Conservation (phyloP, 192 early-diverging fungal species). For the Backusella tuberculispora region DNA sequence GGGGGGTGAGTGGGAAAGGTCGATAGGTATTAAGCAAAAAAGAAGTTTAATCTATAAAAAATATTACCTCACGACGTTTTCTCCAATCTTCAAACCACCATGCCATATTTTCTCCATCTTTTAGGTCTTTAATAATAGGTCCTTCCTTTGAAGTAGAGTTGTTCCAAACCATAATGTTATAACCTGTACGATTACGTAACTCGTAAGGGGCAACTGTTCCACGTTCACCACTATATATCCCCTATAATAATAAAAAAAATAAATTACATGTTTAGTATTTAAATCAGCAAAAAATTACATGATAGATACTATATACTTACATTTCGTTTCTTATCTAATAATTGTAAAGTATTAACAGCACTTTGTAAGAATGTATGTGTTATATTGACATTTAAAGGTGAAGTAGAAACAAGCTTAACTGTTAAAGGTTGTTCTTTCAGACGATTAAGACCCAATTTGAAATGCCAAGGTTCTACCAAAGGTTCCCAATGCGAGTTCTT, state of each 20-base stretch:
- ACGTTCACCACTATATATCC: conserved; percentile 34
- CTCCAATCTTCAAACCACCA: conserved; percentile 99
- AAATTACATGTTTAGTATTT: not conserved
- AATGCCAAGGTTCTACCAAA: conserved; percentile 89
- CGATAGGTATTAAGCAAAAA: not conserved
- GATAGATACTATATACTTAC: not conserved
- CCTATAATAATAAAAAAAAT: conserved; percentile 22
- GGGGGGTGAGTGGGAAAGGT: not conserved
- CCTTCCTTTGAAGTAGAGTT: conserved; percentile 64
- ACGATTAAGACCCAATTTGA: conserved; percentile 50
- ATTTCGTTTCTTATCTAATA: conserved; percentile 49
- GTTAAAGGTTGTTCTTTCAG: conserved; percentile 30
- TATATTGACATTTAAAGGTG: conserved; percentile 83
- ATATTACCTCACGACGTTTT: conserved; percentile 79
- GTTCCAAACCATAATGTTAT: conserved; percentile 88
- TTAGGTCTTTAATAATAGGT: conserved; percentile 69
- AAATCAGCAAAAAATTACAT: not conserved
- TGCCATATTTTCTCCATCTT: conserved; percentile 72
- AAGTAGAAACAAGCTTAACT: conserved; percentile 72
- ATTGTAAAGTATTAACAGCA: conserved; percentile 59
- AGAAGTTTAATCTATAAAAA: not conserved
- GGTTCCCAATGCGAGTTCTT: conserved; percentile 99
- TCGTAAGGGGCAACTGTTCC: conserved; percentile 71
- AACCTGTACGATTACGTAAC: conserved; percentile 90
- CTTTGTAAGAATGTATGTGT: conserved; percentile 83